Base-by-base conservation (phyloP, 176 grass and related monocot species). In the Pharus latifolius region DNA sequence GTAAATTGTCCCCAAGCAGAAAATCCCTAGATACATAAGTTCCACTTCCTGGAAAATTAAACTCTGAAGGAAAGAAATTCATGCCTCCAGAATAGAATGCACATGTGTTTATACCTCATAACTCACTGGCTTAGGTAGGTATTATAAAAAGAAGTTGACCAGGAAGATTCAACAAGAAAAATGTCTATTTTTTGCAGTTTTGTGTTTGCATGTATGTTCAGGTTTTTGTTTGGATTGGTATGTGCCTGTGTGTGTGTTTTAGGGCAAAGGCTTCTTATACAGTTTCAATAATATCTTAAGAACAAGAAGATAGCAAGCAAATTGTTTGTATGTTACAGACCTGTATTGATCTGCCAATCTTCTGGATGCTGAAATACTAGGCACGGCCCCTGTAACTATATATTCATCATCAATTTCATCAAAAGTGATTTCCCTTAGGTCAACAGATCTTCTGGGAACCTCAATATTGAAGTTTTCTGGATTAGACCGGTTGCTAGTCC, bases 321-420 rank as follows among this genome's bases (percentile, higher is more conserved):
- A 25, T 41, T 65, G 33, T 38, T 41, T 63, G 15, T 15, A n/a
- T n/a, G n/a, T n/a, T n/a, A 56, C 77, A 63, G 18, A 89, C 87
- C 87, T 89, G 73, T 85, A 89, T 33, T 89, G 87, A 78, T 60
- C 78, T 30, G 87, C 54, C 76, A 78, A 78, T 82, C 87, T 85
- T 55, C 73, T 69, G 17, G 82, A 82, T 64, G 82, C 45, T 67
- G 76, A 35, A 12, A 74, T 77, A 58, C 63, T 79, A 30, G 85
- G 89, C 37, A 79, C 63, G 5, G 82, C 84, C 17, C 87, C 91
- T 68, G 86, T 75, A 24, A 86, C 74, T 46, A 87, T 83, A 86
- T 83, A 90, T 61, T 92, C 89, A 61, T 93, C 87, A 74, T 91
- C 95, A 44, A 87, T 89, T 70, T 83, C 95, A 63, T 90, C 87